Evolutionary conservation across 768 basidiomycete genomes (phyloP).

Genomic region (Trametes elegans): DNA sequence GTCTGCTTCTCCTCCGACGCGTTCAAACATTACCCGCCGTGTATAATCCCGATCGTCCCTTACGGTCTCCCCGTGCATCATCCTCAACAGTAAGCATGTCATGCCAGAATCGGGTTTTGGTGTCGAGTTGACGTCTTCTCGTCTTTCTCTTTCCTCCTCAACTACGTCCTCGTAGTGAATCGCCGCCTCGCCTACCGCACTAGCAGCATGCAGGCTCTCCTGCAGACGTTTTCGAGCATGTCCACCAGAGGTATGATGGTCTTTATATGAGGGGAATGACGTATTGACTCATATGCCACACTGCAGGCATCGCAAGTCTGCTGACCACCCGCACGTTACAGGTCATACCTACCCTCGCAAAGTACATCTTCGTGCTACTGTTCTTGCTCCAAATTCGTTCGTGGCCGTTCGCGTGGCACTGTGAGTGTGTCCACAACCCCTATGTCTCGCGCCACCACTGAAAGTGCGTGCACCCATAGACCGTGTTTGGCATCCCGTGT

Average conservation of each 20-base stretch:
- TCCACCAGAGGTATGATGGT: conserved; percentile 1
- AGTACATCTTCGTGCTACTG: conserved; percentile 44
- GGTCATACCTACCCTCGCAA: conserved; percentile 26
- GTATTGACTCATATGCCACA: not conserved
- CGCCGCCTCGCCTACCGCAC: not conserved
- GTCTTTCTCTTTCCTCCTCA: no score
- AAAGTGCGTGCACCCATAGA: conserved; percentile 33
- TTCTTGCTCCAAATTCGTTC: conserved; percentile 61
- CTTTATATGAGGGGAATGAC: not conserved
- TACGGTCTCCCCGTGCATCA: no score
- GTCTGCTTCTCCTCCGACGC: not conserved
- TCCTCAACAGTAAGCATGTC: no score
- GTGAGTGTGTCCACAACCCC: conserved; percentile 40
- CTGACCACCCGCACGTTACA: conserved; percentile 12
- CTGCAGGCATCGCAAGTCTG: conserved; percentile 12
- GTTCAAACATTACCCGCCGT: not conserved
- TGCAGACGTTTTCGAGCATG: conserved; percentile 6
- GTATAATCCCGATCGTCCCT: no score
- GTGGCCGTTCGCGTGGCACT: conserved; percentile 66
- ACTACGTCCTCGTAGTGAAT: not conserved
- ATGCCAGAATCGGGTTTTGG: no score
- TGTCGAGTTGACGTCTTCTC: no score
- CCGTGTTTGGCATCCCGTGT: conserved; percentile 51
- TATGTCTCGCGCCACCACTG: not conserved
- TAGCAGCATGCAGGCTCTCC: not conserved